Conservation (phyloP, 129 eudicot species). For the Flaveria bidentis region DNA sequence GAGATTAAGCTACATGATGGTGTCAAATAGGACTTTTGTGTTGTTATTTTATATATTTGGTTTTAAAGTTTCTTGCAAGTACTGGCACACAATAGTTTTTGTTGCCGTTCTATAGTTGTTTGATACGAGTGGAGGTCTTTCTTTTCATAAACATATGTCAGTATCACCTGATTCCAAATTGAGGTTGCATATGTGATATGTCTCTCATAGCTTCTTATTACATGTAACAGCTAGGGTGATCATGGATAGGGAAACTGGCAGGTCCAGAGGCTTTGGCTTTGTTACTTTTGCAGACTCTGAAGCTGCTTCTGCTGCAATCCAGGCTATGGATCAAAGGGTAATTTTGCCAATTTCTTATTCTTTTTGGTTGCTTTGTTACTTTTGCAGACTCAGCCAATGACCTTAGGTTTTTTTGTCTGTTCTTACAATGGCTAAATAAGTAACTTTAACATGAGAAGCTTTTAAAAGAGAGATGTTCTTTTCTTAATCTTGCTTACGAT, state of each 20-base stretch:
- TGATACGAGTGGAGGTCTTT: neutral
- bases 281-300: constrained; percentile 17
- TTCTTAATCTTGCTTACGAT: neutral
- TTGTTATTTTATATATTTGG: too few species aligned
- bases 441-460: neutral
- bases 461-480: neutral
- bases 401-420: neutral
- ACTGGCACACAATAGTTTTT: too few species aligned
- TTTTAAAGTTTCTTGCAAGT: too few species aligned
- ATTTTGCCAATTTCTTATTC: neutral
- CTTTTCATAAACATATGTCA: neutral
- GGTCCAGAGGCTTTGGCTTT: constrained; percentile 16
- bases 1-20: too few species aligned
- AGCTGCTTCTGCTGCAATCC: constrained; percentile 24
- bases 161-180: neutral
- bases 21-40: too few species aligned
- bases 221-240: constrained; percentile 19
- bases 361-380: neutral
- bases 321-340: constrained; percentile 19
- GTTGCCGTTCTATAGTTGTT: too few species aligned
- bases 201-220: constrained; percentile 9
- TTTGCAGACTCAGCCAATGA: neutral
- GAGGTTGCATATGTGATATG: neutral
- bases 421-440: neutral
- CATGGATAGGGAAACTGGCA: constrained; percentile 13